phyloP scores from a whole-genome alignment of 768 basidiomycete genomes.

The Dioszegia crocea region DNA sequence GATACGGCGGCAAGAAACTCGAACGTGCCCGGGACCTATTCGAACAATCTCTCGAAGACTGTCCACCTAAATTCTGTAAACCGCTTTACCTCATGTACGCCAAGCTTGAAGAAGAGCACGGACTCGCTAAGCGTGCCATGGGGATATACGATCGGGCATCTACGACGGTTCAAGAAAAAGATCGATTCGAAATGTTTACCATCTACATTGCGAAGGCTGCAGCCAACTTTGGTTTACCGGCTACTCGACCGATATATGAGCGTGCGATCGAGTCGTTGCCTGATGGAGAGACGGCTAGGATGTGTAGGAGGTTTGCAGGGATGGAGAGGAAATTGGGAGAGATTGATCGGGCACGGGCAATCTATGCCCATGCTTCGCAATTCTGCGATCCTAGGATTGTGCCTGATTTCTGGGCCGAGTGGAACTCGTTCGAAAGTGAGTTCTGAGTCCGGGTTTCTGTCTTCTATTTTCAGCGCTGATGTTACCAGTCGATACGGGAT shows the following conservation, averaged over 20 bases:
- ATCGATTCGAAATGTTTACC: constrained; percentile 98
- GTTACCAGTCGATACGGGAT: constrained; percentile 75
- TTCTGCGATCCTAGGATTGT: constrained; percentile 90
- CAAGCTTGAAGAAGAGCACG: constrained; percentile 90
- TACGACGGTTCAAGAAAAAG: constrained; percentile 74
- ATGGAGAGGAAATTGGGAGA: constrained; percentile 97
- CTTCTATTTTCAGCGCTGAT: too few relatives aligned
- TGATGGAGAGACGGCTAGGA: constrained; percentile 89
- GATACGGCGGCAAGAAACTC: constrained; percentile 89
- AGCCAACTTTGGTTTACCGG: constrained; percentile 89
- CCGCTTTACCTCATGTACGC: constrained; percentile 93
- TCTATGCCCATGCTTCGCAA: constrained; percentile 96
- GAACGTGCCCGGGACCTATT: constrained; percentile 96
- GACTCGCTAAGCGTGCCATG: constrained; percentile 94
- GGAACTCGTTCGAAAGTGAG: constrained; percentile 86
- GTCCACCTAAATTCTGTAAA: constrained; percentile 90
- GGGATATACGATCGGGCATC: constrained; percentile 90
- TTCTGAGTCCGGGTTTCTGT: constrained; percentile 4
- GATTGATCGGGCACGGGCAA: constrained; percentile 92
- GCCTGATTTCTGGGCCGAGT: constrained; percentile 91
- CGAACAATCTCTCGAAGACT: constrained; percentile 95
- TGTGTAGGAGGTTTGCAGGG: constrained; percentile 92
- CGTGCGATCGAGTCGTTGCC: constrained; percentile 88
- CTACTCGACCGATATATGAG: constrained; percentile 94
- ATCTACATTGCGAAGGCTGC: constrained; percentile 97